Evolutionary conservation across 208 protist species (phyloP).

Genomic region (Trypanosoma scelopori): DNA sequence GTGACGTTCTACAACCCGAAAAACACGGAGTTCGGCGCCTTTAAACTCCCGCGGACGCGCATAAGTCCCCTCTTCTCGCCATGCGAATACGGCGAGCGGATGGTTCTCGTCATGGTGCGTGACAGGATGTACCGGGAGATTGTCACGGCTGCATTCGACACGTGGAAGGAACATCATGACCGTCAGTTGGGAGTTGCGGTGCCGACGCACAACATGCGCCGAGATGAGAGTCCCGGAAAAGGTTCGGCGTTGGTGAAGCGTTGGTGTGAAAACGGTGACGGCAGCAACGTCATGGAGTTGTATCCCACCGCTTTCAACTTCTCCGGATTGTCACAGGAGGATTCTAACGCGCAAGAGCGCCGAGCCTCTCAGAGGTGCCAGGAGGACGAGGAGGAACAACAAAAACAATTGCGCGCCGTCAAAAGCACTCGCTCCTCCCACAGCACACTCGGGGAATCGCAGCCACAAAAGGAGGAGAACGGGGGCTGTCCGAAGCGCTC

Average conservation of each 20-base stretch:
- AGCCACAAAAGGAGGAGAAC: no score
- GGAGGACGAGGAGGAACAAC: neutral
- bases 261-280: neutral
- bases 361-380: neutral
- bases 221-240: slow-evolving; percentile 17
- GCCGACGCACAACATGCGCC: slow-evolving; percentile 36
- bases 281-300: neutral
- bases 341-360: neutral
- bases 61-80: slow-evolving; percentile 74
- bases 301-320: neutral
- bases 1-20: slow-evolving; percentile 75
- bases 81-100: slow-evolving; percentile 60
- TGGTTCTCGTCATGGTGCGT: slow-evolving; percentile 80
- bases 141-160: slow-evolving; percentile 26
- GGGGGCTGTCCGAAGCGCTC: no score
- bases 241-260: neutral
- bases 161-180: slow-evolving; percentile 30
- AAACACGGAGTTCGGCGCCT: slow-evolving; percentile 38
- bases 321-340: neutral
- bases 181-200: slow-evolving; percentile 37
- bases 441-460: neutral
- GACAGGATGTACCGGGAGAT: slow-evolving; percentile 22
- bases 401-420: neutral
- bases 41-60: slow-evolving; percentile 44
- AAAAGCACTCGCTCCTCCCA: slow-evolving; percentile 1